Percentiles rank a stretch among this genome's conserved stretches.
Evolutionary conservation across 768 basidiomycete genomes (phyloP).

Genomic region (Psilocybe subaeruginosa): DNA sequence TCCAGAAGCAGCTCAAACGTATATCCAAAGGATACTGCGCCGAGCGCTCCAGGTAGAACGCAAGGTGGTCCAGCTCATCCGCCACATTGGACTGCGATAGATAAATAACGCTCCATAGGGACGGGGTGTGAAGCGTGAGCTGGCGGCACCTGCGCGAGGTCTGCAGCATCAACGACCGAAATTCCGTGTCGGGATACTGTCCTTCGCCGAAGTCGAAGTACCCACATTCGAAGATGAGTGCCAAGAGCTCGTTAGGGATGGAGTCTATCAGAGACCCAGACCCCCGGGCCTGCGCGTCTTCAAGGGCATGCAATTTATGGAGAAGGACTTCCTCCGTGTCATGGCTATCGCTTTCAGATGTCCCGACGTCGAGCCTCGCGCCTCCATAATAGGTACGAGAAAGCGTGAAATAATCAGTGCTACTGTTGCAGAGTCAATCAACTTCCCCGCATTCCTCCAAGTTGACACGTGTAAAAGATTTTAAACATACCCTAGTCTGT

Average conservation of each 20-base stretch:
- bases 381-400: slow-evolving; percentile 1
- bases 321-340: slow-evolving; percentile 3
- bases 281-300: neutral
- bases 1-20: slow-evolving; percentile 32
- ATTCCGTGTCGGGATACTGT: slow-evolving; percentile 16
- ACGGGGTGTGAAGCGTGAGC: slow-evolving; percentile 28
- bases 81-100: slow-evolving; percentile 27
- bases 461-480: slow-evolving; percentile 6
- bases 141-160: slow-evolving; percentile 27
- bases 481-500: slow-evolving; percentile 15
- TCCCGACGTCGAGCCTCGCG: neutral
- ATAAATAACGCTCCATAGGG: slow-evolving; percentile 34
- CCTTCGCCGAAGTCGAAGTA: slow-evolving; percentile 22
- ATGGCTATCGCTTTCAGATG: neutral
- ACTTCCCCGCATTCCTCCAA: neutral
- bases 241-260: slow-evolving; percentile 33
- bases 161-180: slow-evolving; percentile 19
- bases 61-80: slow-evolving; percentile 23
- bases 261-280: slow-evolving; percentile 21
- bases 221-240: slow-evolving; percentile 29
- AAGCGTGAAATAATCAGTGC: slow-evolving; percentile 19
- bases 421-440: slow-evolving; percentile 4
- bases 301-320: neutral
- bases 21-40: slow-evolving; percentile 32
- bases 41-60: slow-evolving; percentile 28